Conservation (phyloP, 139 green algal genomes). For the Coelastrella sp. region DNA sequence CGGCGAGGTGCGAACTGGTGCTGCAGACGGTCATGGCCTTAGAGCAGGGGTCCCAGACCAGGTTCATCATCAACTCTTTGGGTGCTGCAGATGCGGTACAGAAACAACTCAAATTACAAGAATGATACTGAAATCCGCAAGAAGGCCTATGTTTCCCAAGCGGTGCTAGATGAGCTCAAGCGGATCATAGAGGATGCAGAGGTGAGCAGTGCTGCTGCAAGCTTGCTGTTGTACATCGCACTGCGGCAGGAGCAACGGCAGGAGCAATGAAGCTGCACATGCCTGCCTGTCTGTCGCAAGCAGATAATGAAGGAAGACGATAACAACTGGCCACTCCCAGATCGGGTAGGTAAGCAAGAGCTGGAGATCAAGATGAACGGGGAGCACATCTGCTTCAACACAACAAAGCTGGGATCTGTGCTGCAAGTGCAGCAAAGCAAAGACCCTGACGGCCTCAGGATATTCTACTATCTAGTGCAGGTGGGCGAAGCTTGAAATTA, state of each 20-base stretch:
- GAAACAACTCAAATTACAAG: constrained; percentile 99
- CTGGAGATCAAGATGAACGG: constrained; percentile 94
- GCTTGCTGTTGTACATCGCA: neutral
- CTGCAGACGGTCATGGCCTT: neutral
- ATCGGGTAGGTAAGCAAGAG: constrained; percentile 94
- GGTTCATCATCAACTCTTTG: neutral
- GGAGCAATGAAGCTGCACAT: neutral
- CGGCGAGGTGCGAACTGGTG: constrained; percentile 75
- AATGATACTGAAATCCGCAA: constrained; percentile 95
- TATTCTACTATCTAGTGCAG: constrained; percentile 99
- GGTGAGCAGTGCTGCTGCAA: constrained; percentile 60
- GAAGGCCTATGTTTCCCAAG: constrained; percentile 86
- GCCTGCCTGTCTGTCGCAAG: constrained; percentile 23
- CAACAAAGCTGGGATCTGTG: constrained; percentile 95
- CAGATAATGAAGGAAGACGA: constrained; percentile 98
- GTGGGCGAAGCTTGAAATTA: constrained; percentile 40
- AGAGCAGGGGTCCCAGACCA: neutral
- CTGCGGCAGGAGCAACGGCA: neutral
- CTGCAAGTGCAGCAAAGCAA: constrained; percentile 96
- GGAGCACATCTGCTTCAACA: constrained; percentile 97
- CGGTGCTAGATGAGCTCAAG: constrained; percentile 90
- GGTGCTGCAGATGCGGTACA: constrained; percentile 91
- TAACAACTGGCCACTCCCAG: constrained; percentile 92
- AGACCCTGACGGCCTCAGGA: constrained; percentile 94
- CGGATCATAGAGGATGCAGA: constrained; percentile 94